Evolutionary conservation across 148 eudicot genomes (phyloP).

Genomic region (Pouteria glomerata): DNA sequence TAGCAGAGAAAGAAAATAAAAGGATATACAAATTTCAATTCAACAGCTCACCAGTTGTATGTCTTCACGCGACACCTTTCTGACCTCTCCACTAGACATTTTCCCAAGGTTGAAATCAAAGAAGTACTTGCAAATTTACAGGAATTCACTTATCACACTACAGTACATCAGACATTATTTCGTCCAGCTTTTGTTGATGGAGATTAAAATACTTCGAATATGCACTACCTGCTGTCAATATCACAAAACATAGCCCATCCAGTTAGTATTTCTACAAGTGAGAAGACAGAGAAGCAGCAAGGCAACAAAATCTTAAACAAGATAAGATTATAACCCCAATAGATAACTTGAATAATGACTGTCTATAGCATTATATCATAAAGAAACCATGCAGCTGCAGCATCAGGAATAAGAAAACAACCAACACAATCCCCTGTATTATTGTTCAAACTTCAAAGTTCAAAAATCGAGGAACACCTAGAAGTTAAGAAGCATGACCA

Average conservation of each 20-base stretch:
- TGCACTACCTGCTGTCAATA: not conserved
- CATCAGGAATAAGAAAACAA: not conserved
- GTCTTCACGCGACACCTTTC: conserved; percentile 59
- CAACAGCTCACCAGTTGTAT: conserved; percentile 57
- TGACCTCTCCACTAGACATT: conserved; percentile 68
- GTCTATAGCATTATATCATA: not conserved
- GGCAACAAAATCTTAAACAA: not conserved
- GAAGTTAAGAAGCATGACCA: too few species aligned
- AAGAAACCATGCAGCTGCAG: not conserved
- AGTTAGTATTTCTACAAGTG: not conserved
- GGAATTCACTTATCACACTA: conserved; percentile 2
- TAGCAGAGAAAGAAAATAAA: too few species aligned
- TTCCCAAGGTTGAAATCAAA: conserved; percentile 7
- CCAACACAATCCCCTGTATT: not conserved
- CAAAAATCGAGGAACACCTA: too few species aligned
- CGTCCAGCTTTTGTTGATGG: not conserved
- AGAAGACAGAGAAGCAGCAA: not conserved
- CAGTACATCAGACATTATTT: not conserved
- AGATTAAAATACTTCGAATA: not conserved
- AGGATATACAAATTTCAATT: not conserved
- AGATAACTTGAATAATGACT: not conserved
- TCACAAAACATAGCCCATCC: not conserved
- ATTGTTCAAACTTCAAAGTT: too few species aligned
- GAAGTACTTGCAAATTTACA: conserved; percentile 15
- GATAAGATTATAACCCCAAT: too few species aligned